These are phyloP conservation scores for Colletotrichum costaricense DNA, from an alignment of 2,329 filamentous ascomycete genomes.

Conservation along the genomic window DNA sequence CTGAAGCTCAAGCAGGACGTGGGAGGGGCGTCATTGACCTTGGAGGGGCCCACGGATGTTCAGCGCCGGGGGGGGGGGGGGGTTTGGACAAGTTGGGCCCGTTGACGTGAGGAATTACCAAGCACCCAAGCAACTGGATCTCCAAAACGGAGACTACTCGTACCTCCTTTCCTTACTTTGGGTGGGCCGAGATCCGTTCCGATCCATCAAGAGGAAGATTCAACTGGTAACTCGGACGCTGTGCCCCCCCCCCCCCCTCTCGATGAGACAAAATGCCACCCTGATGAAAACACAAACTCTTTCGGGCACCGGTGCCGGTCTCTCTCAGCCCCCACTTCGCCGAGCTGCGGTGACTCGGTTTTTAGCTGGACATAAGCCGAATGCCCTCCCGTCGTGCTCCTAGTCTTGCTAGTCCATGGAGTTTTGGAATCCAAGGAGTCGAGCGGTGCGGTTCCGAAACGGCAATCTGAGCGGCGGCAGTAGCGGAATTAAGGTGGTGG, in stretches of 20 bases:
- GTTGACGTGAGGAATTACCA: slow-evolving; percentile 33
- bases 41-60: slow-evolving; percentile 1
- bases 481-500: slow-evolving; percentile 6
- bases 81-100: background rate
- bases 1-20: slow-evolving; percentile 1
- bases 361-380: background rate
- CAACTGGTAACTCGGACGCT: background rate
- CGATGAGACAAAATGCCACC: slow-evolving; percentile 10
- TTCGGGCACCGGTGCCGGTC: background rate
- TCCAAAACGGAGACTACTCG: background rate
- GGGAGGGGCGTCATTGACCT: slow-evolving; percentile 9
- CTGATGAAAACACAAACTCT: slow-evolving; percentile 4
- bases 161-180: background rate
- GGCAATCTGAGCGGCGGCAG: background rate
- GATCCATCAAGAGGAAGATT: slow-evolving; percentile 5
- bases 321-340: background rate
- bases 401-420: no score
- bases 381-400: background rate
- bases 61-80: background rate
- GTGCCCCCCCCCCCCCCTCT: slow-evolving; percentile 9
- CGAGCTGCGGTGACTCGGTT: background rate
- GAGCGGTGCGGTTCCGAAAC: slow-evolving; percentile 9
- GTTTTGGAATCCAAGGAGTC: no score
- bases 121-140: slow-evolving; percentile 17
- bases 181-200: slow-evolving; percentile 20